phyloP scores from a whole-genome alignment of 768 basidiomycete genomes.

The Trichaptum fuscoviolaceum region DNA sequence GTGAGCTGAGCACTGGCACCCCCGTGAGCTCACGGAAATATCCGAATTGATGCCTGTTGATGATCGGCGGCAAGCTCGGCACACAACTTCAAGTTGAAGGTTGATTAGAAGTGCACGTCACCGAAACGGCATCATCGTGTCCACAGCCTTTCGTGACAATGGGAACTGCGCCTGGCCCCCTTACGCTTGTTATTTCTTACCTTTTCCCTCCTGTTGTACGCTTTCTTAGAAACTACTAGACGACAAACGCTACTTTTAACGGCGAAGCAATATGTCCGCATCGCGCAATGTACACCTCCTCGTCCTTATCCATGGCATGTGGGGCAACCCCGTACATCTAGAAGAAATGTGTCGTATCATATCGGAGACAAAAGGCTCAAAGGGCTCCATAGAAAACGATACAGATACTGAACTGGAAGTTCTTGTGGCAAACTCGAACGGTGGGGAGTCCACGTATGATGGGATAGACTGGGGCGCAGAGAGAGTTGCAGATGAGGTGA shows the following conservation, averaged over 20 bases:
- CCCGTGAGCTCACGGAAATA: no score
- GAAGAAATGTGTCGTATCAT: conserved; percentile 51
- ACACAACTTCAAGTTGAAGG: background rate
- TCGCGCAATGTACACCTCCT: conserved; percentile 32
- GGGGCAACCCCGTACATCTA: conserved; percentile 71
- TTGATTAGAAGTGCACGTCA: no score
- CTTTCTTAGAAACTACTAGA: background rate
- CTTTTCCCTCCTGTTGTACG: background rate
- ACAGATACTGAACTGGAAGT: conserved; percentile 45
- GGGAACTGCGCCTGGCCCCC: background rate
- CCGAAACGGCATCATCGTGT: background rate
- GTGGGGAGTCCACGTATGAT: conserved; percentile 68
- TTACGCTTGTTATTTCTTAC: background rate
- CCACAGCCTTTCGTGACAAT: background rate
- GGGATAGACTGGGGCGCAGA: conserved; percentile 84
- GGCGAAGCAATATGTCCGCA: background rate
- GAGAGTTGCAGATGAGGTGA: conserved; percentile 73
- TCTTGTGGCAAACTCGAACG: conserved; percentile 60
- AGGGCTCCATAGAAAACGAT: conserved; percentile 26
- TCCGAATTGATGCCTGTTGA: background rate
- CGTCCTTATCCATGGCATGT: conserved; percentile 65
- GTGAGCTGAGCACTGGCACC: no score
- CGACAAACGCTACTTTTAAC: background rate
- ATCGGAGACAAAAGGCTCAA: conserved; percentile 32
- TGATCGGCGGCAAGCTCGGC: background rate